phyloP scores from a whole-genome alignment of 768 basidiomycete genomes.

The Postia placenta region DNA sequence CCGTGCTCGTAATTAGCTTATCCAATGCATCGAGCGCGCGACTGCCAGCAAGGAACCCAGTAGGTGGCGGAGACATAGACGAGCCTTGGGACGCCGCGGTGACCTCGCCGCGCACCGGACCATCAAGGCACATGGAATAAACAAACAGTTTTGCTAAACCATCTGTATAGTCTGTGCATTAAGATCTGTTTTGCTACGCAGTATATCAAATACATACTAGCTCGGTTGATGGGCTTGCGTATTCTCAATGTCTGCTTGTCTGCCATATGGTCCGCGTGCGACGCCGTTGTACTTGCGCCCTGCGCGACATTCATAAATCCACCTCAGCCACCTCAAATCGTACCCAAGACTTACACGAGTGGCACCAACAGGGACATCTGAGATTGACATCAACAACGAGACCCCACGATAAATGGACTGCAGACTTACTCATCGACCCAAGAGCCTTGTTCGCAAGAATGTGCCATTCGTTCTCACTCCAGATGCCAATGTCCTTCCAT shows the following conservation, averaged over 20 bases:
- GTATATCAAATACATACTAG: slow-evolving; percentile 37
- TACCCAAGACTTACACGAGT: slow-evolving; percentile 53
- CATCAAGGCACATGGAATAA: slow-evolving; percentile 85
- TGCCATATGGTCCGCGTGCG: slow-evolving; percentile 63
- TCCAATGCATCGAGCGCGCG: slow-evolving; percentile 85
- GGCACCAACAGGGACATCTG: slow-evolving; percentile 70
- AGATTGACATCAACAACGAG: background rate
- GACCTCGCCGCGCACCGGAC: slow-evolving; percentile 44
- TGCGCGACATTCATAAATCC: slow-evolving; percentile 24
- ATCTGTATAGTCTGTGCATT: slow-evolving; percentile 42
- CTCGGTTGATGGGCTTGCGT: slow-evolving; percentile 64
- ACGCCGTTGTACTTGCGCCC: slow-evolving; percentile 60
- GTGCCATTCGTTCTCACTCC: slow-evolving; percentile 80
- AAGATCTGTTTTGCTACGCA: background rate
- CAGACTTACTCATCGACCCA: slow-evolving; percentile 55
- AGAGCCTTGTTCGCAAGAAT: slow-evolving; percentile 79
- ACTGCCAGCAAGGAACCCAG: slow-evolving; percentile 66
- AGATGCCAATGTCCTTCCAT: slow-evolving; percentile 87
- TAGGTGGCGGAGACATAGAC: slow-evolving; percentile 5
- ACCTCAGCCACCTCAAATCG: background rate
- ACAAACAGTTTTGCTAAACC: slow-evolving; percentile 81
- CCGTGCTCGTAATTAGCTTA: slow-evolving; percentile 84
- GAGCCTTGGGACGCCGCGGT: slow-evolving; percentile 15
- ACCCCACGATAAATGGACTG: background rate
- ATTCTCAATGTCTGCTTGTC: slow-evolving; percentile 52